Evolutionary conservation across 2,329 filamentous ascomycete genomes (phyloP).

Genomic region (Epichloe sylvatica): DNA sequence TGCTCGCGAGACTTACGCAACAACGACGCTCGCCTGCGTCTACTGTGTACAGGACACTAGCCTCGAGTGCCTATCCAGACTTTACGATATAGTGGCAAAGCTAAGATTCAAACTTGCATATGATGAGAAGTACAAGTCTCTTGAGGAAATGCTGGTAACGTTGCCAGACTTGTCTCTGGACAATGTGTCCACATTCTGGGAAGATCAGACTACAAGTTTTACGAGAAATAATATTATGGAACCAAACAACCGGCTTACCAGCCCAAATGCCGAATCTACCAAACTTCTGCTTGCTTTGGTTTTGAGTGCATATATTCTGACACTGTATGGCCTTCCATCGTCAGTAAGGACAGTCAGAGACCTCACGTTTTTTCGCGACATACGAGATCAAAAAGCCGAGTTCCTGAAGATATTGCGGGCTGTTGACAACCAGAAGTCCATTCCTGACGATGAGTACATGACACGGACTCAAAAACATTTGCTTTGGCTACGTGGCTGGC

Average conservation of each 20-base stretch:
- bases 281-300: constrained; percentile 49
- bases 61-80: constrained; percentile 41
- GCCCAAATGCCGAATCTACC: constrained; percentile 40
- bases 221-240: constrained; percentile 36
- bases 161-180: constrained; percentile 26
- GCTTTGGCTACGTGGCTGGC: constrained; percentile 64
- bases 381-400: constrained; percentile 48
- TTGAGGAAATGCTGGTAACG: constrained; percentile 33
- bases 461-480: constrained; percentile 46
- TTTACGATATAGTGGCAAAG: constrained; percentile 46
- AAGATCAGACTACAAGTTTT: constrained; percentile 15
- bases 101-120: constrained; percentile 43
- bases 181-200: constrained; percentile 10
- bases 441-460: constrained; percentile 52
- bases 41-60: constrained; percentile 52
- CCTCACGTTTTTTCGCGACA: constrained; percentile 48
- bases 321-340: constrained; percentile 34
- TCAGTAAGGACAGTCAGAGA: constrained; percentile 44
- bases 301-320: constrained; percentile 44
- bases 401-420: constrained; percentile 44
- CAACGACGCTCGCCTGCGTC: constrained; percentile 51
- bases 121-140: constrained; percentile 38
- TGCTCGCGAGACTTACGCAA: constrained; percentile 51
- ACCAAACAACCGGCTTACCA: constrained; percentile 50
- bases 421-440: constrained; percentile 34